Evolutionary conservation across 192 early-diverging fungal species (phyloP), one percentile per base, ranked within the genome.

Genomic region (Entophlyctis luteolus): DNA sequence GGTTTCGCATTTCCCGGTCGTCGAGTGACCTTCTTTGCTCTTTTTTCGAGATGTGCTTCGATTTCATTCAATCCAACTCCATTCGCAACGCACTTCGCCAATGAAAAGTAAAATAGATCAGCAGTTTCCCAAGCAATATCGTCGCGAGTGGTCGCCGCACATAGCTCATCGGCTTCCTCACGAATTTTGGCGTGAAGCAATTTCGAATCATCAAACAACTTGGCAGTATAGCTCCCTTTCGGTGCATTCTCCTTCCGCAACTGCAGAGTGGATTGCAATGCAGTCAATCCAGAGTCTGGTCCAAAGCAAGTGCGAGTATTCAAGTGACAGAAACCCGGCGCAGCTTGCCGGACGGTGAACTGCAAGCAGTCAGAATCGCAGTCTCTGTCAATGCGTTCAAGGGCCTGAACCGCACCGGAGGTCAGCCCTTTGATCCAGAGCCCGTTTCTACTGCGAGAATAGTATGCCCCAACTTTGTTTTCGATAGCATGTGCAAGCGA

Each of bases 351-450:
- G 38, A 99, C 97, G 35, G 85, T 82, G 72, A 94, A 96, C 63
- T 84, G 80, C 49, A 99, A 78, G 16, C 88, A 84, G 70, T 99
- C 97, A 4, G 75, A 65, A 77, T 99, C 97, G 69, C 96, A 99
- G 75, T 99, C 96, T 46, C 85, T 70, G n/a, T 84, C 70, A 45
- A 98, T 77, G 31, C 81, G 81, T 33, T 89, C 67, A 55, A 99
- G 79, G 33, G 81, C 79, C 75, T 99, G 97, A n/a, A 89, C 91
- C 2, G 97, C 90, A 34, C 94, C 95, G 0, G 95, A 98, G 0
- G 97, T 93, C 39, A 86, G 78, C 8, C 97, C 97, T 77, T 99
- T 99, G 74, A 92, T 86, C 97, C 97, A 99, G 12, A 99, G 80
- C 1, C 58, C 58, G 22, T 93, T 94, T 45, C 93, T 83, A 14